Conservation (phyloP, 2,329 filamentous ascomycete genomes). For the Lachnellula subtilissima region DNA sequence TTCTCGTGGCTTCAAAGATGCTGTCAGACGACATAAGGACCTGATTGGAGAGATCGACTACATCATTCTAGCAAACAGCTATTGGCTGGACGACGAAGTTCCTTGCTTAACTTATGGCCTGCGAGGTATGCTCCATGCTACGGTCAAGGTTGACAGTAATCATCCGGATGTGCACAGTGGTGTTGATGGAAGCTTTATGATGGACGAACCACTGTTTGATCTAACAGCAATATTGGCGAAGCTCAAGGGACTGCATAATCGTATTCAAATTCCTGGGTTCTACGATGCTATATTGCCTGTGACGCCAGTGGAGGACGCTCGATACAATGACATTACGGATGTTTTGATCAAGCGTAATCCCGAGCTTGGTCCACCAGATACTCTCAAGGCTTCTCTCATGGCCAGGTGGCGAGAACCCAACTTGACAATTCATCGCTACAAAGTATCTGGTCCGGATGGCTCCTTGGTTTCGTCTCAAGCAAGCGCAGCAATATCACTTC, state of each 20-base stretch:
- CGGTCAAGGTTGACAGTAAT: conserved; percentile 78
- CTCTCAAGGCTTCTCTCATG: conserved; percentile 82
- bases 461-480: conserved; percentile 89
- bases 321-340: conserved; percentile 79
- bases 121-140: conserved; percentile 89
- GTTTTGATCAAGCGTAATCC: conserved; percentile 71
- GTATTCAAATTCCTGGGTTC: conserved; percentile 80
- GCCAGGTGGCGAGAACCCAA: conserved; percentile 94
- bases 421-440: conserved; percentile 87
- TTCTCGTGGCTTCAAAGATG: conserved; percentile 82
- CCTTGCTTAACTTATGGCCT: conserved; percentile 94
- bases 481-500: conserved; percentile 81
- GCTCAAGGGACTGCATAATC: conserved; percentile 75
- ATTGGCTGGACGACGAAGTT: conserved; percentile 95
- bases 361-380: conserved; percentile 51
- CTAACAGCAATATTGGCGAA: conserved; percentile 77
- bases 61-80: conserved; percentile 93
- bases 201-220: conserved; percentile 89
- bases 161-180: conserved; percentile 90
- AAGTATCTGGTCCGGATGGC: conserved; percentile 86
- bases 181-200: conserved; percentile 87
- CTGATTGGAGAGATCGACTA: conserved; percentile 89
- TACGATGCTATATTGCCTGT: conserved; percentile 79
- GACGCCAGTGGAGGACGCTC: conserved; percentile 67
- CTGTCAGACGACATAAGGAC: conserved; percentile 72